Percentiles rank a stretch among this genome's conserved stretches.
These are phyloP conservation scores for Calonectria hawksworthii DNA, from an alignment of 2,329 filamentous ascomycete species.

Conservation along the genomic window DNA sequence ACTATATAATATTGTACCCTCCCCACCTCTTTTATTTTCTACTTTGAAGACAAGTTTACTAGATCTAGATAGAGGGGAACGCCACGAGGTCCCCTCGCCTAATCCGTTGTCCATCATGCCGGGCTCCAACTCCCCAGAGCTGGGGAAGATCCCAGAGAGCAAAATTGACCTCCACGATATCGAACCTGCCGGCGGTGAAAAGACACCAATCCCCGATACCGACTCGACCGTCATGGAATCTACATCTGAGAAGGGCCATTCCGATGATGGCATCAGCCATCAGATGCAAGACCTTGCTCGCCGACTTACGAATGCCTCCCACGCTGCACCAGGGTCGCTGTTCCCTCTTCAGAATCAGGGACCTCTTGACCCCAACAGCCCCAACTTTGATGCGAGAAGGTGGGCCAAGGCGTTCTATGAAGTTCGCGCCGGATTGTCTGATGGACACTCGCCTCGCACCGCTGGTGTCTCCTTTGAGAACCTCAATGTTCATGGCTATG, in stretches of 20 bases:
- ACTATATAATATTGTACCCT: not conserved
- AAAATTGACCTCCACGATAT: not conserved
- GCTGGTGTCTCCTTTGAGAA: conserved; percentile 73
- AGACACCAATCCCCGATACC: not conserved
- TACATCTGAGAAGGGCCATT: not conserved
- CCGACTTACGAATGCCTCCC: not conserved
- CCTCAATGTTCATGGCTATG: conserved; percentile 75
- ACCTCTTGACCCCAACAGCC: conserved; percentile 7
- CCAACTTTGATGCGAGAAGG: not conserved
- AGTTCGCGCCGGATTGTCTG: not conserved
- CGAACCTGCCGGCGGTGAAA: not conserved
- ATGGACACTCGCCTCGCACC: conserved; percentile 1
- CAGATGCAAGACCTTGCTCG: not conserved
- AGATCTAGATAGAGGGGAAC: not conserved
- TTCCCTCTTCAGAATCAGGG: not conserved
- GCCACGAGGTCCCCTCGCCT: not conserved
- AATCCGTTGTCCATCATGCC: not conserved
- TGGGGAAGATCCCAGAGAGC: not conserved
- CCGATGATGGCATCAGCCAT: not conserved
- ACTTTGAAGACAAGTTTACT: not conserved
- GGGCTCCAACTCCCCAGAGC: not conserved
- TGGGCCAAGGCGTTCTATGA: conserved; percentile 19
- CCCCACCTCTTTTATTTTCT: not conserved
- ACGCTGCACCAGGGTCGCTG: not conserved
- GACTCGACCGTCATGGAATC: conserved; percentile 7